These are phyloP conservation scores for Leucosporidium yakuticum DNA, from an alignment of 768 basidiomycete species.

Conservation along the genomic window DNA sequence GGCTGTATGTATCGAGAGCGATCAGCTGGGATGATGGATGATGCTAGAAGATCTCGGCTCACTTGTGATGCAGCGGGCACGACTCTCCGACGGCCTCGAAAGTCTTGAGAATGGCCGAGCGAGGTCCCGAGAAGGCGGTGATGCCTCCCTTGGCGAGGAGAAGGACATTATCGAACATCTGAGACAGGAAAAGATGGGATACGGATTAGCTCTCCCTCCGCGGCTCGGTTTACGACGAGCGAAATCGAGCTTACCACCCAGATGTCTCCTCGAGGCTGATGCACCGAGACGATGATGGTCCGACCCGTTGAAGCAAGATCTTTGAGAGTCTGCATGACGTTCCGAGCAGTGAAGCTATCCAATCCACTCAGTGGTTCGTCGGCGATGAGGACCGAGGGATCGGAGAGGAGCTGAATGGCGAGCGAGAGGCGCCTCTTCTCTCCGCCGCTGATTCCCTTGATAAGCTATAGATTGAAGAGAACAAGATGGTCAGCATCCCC, in stretches of 20 bases:
- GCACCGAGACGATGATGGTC: slow-evolving; percentile 41
- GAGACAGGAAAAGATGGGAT: neutral
- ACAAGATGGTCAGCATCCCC: no score
- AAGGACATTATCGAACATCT: slow-evolving; percentile 43
- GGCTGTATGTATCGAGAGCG: neutral
- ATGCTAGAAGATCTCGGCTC: neutral
- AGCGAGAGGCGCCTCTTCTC: slow-evolving; percentile 51
- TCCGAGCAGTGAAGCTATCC: slow-evolving; percentile 49
- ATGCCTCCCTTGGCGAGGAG: slow-evolving; percentile 43
- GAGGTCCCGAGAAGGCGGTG: slow-evolving; percentile 30
- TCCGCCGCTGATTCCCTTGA: slow-evolving; percentile 51
- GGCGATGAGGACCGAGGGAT: slow-evolving; percentile 46
- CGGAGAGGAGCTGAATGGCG: slow-evolving; percentile 47
- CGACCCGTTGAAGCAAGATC: slow-evolving; percentile 44
- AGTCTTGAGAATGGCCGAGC: slow-evolving; percentile 5
- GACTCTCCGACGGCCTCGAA: slow-evolving; percentile 19
- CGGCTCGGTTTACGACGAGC: no score
- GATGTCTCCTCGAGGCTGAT: slow-evolving; percentile 47
- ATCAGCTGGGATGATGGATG: no score
- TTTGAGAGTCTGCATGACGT: slow-evolving; percentile 49
- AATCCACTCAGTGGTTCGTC: slow-evolving; percentile 46
- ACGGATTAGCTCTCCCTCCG: no score
- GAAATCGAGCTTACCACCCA: slow-evolving; percentile 23
- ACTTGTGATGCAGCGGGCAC: slow-evolving; percentile 33
- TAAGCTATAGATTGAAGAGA: neutral